A percentile compares a stretch with the other conserved stretches of the same genome.
Conservation (phyloP, 148 eudicot species). For the Rheum nobile region DNA sequence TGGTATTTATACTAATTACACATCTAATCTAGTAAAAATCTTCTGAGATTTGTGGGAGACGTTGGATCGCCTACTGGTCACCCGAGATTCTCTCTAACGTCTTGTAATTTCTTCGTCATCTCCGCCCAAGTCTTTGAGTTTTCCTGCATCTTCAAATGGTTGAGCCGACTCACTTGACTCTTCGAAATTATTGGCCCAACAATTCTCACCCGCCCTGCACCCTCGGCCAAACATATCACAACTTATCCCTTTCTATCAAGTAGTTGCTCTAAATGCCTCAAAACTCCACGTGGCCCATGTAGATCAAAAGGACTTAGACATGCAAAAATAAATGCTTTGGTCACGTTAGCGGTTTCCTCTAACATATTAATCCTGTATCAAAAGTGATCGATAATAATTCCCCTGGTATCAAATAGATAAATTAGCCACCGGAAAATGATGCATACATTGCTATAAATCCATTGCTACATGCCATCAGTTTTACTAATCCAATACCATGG, state of each 20-base stretch:
- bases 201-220: slow-evolving; percentile 97
- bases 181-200: no score
- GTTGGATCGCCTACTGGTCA: no score
- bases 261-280: slow-evolving; percentile 72
- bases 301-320: slow-evolving; percentile 63
- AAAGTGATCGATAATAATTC: slow-evolving; percentile 23
- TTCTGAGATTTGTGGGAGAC: no score
- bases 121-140: no score
- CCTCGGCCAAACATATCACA: slow-evolving; percentile 94
- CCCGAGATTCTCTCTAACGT: no score
- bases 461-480: slow-evolving; percentile 97
- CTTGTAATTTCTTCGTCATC: no score
- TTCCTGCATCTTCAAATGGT: no score
- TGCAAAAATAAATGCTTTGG: background rate
- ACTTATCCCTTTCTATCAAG: slow-evolving; percentile 92
- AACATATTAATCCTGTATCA: background rate
- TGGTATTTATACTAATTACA: no score
- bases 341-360: slow-evolving; percentile 6
- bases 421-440: slow-evolving; percentile 95
- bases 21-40: no score
- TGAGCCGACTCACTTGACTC: no score
- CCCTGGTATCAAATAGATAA: slow-evolving; percentile 95
- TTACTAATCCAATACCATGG: slow-evolving; percentile 91
- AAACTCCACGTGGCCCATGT: slow-evolving; percentile 87
- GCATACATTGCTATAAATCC: slow-evolving; percentile 99